These are phyloP conservation scores for Saccharum spontaneum DNA, from an alignment of 176 grass and related monocot genomes.

Conservation along the genomic window DNA sequence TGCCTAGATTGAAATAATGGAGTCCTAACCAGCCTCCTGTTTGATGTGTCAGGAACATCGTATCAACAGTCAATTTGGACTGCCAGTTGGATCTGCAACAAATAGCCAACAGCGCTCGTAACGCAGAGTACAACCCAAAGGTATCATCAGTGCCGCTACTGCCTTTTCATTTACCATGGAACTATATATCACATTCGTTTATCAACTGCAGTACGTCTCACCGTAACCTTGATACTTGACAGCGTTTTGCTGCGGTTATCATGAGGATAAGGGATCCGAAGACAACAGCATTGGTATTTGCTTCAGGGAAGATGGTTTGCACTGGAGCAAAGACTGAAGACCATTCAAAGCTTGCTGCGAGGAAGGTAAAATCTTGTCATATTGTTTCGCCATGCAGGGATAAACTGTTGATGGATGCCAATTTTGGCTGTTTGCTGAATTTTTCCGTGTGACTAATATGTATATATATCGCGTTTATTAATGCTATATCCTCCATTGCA, in stretches of 20 bases:
- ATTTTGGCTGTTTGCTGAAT: no score
- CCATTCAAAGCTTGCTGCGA: conserved; percentile 33
- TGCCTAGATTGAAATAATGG: background rate
- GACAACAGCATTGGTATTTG: conserved; percentile 88
- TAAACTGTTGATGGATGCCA: no score
- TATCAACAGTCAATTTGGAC: conserved; percentile 79
- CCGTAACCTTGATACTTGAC: conserved; percentile 17
- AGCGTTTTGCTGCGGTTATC: conserved; percentile 86
- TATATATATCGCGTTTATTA: background rate
- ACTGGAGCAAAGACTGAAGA: conserved; percentile 86
- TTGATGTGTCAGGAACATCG: conserved; percentile 71
- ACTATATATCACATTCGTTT: background rate
- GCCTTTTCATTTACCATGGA: background rate
- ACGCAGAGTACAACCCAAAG: conserved; percentile 90
- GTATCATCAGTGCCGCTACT: conserved; percentile 16
- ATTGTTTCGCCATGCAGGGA: no score
- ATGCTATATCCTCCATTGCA: conserved; percentile 31
- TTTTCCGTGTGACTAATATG: no score
- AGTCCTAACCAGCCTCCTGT: conserved; percentile 4
- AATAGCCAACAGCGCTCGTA: conserved; percentile 71
- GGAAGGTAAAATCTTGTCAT: no score
- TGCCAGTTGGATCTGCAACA: conserved; percentile 74
- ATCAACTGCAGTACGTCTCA: background rate
- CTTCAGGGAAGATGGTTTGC: conserved; percentile 95
- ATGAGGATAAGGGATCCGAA: conserved; percentile 97